Conservation (phyloP, 345 rosid species). For the Eucalyptus tenuipes region DNA sequence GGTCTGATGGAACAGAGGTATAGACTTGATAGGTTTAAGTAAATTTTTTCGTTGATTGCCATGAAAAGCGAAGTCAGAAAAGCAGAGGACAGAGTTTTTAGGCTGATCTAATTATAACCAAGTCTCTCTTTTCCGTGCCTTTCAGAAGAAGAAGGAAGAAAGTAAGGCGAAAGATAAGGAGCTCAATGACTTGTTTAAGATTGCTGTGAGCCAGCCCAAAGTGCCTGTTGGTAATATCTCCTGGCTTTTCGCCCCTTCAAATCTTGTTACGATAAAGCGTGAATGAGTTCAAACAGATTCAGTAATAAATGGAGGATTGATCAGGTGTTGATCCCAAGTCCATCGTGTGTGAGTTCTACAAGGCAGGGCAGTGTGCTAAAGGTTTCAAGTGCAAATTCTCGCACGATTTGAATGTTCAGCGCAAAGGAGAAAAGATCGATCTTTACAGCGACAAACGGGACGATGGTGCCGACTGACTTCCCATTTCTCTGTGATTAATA, state of each 20-base stretch:
- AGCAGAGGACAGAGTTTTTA: not conserved
- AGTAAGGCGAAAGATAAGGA: conserved; percentile 49
- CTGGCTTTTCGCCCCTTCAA: not conserved
- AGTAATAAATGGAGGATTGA: not conserved
- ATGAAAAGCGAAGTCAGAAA: not conserved
- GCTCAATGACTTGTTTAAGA: conserved; percentile 55
- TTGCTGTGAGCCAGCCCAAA: conserved; percentile 68
- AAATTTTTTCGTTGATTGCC: not conserved
- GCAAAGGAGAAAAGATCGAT: conserved; percentile 69
- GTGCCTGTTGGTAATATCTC: conserved; percentile 39
- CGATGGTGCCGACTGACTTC: conserved; percentile 10
- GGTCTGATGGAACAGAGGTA: not conserved
- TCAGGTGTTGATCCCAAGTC: conserved; percentile 79
- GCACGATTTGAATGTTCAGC: conserved; percentile 53
- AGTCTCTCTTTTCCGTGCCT: not conserved
- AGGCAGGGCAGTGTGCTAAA: conserved; percentile 54
- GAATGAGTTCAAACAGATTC: not conserved
- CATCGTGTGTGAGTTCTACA: conserved; percentile 46
- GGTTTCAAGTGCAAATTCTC: conserved; percentile 76
- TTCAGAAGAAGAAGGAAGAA: conserved; percentile 56
- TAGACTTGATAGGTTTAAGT: not conserved
- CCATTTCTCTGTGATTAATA: not conserved
- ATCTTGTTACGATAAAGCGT: not conserved
- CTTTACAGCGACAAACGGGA: conserved; percentile 53
- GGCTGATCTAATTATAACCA: not conserved